phyloP scores from a whole-genome alignment of 352 stramenopile species.

The Elongisporangium undulatum region DNA sequence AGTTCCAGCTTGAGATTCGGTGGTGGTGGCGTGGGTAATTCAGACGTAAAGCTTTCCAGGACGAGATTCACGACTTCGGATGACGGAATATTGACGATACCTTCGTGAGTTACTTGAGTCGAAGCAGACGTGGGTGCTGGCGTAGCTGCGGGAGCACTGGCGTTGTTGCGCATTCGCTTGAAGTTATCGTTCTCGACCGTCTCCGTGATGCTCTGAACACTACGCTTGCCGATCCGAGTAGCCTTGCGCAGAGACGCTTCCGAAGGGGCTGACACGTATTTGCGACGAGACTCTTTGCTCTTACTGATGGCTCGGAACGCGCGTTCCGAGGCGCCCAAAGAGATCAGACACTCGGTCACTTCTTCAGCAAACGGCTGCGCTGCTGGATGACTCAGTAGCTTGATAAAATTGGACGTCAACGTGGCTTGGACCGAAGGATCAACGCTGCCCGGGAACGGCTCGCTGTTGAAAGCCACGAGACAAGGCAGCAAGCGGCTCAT shows the following conservation, averaged over 20 bases:
- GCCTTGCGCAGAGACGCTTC: conserved; percentile 61
- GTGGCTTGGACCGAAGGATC: conserved; percentile 52
- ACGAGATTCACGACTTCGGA: conserved; percentile 70
- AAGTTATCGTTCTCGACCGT: conserved; percentile 55
- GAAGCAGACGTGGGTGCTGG: neutral
- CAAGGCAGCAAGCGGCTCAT: conserved; percentile 46
- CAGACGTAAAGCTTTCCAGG: conserved; percentile 54
- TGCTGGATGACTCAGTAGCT: conserved; percentile 58
- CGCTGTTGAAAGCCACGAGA: conserved; percentile 31
- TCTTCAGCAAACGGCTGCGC: conserved; percentile 60
- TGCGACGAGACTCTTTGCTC: conserved; percentile 68
- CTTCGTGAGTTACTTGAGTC: conserved; percentile 45
- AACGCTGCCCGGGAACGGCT: conserved; percentile 14
- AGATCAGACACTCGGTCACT: conserved; percentile 70
- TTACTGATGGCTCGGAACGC: conserved; percentile 78
- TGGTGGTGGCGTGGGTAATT: conserved; percentile 44
- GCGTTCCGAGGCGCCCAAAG: conserved; percentile 59
- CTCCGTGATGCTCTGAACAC: conserved; percentile 53
- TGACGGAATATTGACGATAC: conserved; percentile 73
- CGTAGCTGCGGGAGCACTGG: conserved; percentile 13
- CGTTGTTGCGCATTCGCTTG: conserved; percentile 39
- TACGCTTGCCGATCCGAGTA: conserved; percentile 57
- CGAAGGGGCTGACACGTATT: conserved; percentile 67
- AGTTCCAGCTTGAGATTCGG: conserved; percentile 57
- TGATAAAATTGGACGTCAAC: conserved; percentile 65